These are phyloP conservation scores for Pterulicium gracile DNA, from an alignment of 1,284 basidiomycete species.

Conservation along the genomic window DNA sequence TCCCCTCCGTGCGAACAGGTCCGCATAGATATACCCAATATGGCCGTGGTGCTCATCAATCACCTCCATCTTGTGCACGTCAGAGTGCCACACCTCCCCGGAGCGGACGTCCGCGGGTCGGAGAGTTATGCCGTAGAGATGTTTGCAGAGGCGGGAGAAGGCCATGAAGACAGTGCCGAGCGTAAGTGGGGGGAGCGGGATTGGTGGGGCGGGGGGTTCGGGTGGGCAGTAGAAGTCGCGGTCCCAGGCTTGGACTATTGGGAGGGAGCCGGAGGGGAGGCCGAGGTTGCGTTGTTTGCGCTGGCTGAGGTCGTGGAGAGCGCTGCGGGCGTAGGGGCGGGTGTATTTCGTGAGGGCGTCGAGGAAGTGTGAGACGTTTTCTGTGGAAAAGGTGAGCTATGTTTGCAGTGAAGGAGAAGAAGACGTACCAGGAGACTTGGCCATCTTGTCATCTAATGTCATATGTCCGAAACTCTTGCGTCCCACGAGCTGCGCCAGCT, in stretches of 20 bases:
- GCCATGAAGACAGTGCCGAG: constrained; percentile 83
- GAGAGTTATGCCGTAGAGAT: constrained; percentile 82
- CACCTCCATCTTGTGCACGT: constrained; percentile 89
- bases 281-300: constrained; percentile 66
- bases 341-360: constrained; percentile 71
- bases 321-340: constrained; percentile 59
- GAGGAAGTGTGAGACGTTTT: constrained; percentile 80
- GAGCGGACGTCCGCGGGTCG: constrained; percentile 53
- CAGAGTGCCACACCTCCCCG: constrained; percentile 84
- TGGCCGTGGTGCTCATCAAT: constrained; percentile 79
- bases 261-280: constrained; percentile 32
- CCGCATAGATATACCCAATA: constrained; percentile 92
- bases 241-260: constrained; percentile 84
- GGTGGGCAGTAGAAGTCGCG: constrained; percentile 83
- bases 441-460: constrained; percentile 89
- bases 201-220: constrained; percentile 57
- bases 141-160: constrained; percentile 73
- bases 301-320: constrained; percentile 59
- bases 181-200: constrained; percentile 63
- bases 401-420: constrained; percentile 8
- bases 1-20: constrained; percentile 78
- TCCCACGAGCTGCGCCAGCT: constrained; percentile 76
- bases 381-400: constrained; percentile 25
- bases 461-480: constrained; percentile 77
- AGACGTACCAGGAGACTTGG: constrained; percentile 67